phyloP scores from a whole-genome alignment of 768 basidiomycete genomes.

The Leccinellum luteum region DNA sequence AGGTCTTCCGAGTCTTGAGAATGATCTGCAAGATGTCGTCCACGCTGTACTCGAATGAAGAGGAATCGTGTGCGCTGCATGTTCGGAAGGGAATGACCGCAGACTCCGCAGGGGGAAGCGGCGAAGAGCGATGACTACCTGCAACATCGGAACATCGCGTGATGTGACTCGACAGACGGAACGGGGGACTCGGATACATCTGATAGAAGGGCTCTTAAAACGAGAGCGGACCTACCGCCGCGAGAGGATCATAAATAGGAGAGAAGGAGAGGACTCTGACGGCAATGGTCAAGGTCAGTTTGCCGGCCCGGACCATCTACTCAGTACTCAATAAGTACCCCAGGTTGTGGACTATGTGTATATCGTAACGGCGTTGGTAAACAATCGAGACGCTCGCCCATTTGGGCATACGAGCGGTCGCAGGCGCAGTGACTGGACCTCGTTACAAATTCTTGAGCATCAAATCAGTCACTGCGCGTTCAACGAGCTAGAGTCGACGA shows the following conservation, averaged over 20 bases:
- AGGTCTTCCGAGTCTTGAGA: slow-evolving; percentile 67
- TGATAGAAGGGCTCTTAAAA: slow-evolving; percentile 3
- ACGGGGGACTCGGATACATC: slow-evolving; percentile 15
- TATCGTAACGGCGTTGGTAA: slow-evolving; percentile 6
- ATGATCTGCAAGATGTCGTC: slow-evolving; percentile 63
- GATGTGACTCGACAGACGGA: slow-evolving; percentile 4
- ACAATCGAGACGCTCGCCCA: slow-evolving; percentile 1
- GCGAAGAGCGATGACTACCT: not conserved
- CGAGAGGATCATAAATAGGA: slow-evolving; percentile 26
- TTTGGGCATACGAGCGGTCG: slow-evolving; percentile 10
- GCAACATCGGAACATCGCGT: not conserved
- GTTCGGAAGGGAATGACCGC: not conserved
- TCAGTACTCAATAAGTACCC: not conserved
- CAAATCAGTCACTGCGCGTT: not conserved
- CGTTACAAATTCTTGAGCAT: not conserved
- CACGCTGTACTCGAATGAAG: slow-evolving; percentile 24
- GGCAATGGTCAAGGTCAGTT: slow-evolving; percentile 18
- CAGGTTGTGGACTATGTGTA: not conserved
- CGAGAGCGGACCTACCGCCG: not conserved
- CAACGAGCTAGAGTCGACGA: not conserved
- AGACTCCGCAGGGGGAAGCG: slow-evolving; percentile 4
- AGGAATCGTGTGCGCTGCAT: slow-evolving; percentile 11
- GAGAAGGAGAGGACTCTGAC: slow-evolving; percentile 8
- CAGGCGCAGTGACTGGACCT: not conserved
- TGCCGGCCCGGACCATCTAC: slow-evolving; percentile 18